Conservation (phyloP, 352 stramenopile genomes). For the Phytophthora multivora region DNA sequence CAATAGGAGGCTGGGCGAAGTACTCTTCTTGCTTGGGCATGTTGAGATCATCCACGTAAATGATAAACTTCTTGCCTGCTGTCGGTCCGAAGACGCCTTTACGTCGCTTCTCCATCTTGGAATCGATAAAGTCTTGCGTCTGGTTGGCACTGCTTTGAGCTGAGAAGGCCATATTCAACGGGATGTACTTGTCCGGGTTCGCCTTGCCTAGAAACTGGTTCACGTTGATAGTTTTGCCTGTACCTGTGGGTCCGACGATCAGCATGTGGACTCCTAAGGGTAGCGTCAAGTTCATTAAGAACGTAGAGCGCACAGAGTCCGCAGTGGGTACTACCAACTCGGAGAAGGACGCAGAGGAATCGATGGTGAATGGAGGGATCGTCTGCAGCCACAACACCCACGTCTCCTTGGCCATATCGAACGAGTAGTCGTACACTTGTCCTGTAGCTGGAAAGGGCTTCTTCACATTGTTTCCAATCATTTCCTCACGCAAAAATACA, state of each 20-base stretch:
- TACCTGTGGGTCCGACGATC: conserved; percentile 94
- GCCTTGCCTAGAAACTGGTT: conserved; percentile 91
- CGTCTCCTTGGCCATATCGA: conserved; percentile 70
- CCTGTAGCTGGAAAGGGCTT: conserved; percentile 59
- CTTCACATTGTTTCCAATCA: conserved; percentile 62
- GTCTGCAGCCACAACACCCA: conserved; percentile 94
- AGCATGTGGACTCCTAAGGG: conserved; percentile 88
- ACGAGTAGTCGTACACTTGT: conserved; percentile 93
- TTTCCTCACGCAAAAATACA: conserved; percentile 84
- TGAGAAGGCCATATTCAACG: conserved; percentile 92
- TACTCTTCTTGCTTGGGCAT: conserved; percentile 96
- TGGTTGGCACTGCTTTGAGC: conserved; percentile 93
- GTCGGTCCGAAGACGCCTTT: conserved; percentile 94
- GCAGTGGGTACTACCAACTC: conserved; percentile 95
- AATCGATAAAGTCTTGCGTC: conserved; percentile 94
- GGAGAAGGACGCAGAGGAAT: conserved; percentile 79
- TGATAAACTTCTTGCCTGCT: conserved; percentile 91
- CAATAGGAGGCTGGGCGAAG: conserved; percentile 94
- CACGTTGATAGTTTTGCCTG: conserved; percentile 95
- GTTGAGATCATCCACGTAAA: conserved; percentile 96
- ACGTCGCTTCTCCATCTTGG: conserved; percentile 93
- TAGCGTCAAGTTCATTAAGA: conserved; percentile 90
- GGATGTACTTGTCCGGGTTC: conserved; percentile 91
- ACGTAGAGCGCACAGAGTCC: conserved; percentile 93
- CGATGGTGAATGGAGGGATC: conserved; percentile 79